Percentiles rank a stretch among this genome's conserved stretches.
Evolutionary conservation across 2,329 filamentous ascomycete species (phyloP).

Genomic region (Calonectria ilicicola): DNA sequence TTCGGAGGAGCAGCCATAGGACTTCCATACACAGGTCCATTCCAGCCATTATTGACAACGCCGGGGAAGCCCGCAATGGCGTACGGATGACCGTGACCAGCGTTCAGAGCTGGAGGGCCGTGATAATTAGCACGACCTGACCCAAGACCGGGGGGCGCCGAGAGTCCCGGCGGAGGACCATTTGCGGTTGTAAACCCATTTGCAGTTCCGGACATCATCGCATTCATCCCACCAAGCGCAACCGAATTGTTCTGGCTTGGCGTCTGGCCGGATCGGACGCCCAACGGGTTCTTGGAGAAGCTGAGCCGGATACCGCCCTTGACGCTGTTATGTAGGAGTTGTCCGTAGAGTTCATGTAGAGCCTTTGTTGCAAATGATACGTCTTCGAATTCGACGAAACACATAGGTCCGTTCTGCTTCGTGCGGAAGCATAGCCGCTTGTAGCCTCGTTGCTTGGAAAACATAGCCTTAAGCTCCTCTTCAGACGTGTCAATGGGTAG

Average conservation of each 20-base stretch:
- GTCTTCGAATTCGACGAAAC: conserved; percentile 98
- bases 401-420: conserved; percentile 97
- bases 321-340: conserved; percentile 87
- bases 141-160: conserved; percentile 78
- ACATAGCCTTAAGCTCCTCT: conserved; percentile 93
- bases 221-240: conserved; percentile 68
- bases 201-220: conserved; percentile 62
- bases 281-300: conserved; percentile 97
- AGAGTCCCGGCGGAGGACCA: conserved; percentile 85
- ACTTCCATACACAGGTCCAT: conserved; percentile 33
- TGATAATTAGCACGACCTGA: conserved; percentile 41
- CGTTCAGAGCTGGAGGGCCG: conserved; percentile 34
- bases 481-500: conserved; percentile 92
- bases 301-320: conserved; percentile 96
- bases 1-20: conserved; percentile 26
- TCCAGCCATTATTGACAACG: conserved; percentile 39
- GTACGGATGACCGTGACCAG: conserved; percentile 26
- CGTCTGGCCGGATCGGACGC: conserved; percentile 85
- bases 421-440: conserved; percentile 95
- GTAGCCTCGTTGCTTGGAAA: conserved; percentile 93
- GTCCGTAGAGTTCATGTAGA: conserved; percentile 89
- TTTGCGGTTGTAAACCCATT: conserved; percentile 76
- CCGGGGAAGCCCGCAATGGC: conserved; percentile 31
- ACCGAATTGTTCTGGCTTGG: conserved; percentile 53
- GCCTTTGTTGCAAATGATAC: conserved; percentile 92